These are phyloP conservation scores for Claviceps sp. DNA, from an alignment of 2,329 filamentous ascomycete genomes.

Conservation along the genomic window DNA sequence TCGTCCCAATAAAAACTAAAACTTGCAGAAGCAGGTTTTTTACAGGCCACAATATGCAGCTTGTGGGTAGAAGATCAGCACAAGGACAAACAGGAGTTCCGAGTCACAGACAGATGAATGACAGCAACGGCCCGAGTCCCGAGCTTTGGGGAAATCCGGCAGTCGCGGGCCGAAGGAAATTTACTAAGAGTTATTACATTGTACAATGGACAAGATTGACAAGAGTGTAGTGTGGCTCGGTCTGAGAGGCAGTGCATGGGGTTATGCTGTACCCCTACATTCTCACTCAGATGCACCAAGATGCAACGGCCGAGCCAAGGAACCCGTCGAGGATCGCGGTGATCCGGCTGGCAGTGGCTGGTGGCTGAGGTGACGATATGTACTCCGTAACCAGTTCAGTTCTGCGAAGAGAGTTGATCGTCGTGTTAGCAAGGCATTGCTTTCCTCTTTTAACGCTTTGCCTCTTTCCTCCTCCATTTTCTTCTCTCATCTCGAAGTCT, in stretches of 20 bases:
- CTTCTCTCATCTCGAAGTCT: too few species aligned
- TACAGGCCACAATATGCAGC: background rate
- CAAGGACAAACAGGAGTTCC: background rate
- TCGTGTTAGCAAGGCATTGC: too few species aligned
- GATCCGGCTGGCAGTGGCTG: background rate
- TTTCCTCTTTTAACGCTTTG: too few species aligned
- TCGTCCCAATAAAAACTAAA: background rate
- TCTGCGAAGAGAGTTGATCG: background rate
- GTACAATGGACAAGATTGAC: background rate
- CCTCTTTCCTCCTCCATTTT: background rate
- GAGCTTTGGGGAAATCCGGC: background rate
- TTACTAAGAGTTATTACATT: background rate
- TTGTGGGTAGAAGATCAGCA: background rate
- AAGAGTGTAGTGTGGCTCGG: background rate
- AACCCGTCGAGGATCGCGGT: background rate
- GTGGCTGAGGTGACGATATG: background rate
- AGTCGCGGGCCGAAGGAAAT: background rate
- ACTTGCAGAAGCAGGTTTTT: background rate
- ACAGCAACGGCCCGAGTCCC: background rate
- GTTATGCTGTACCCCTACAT: background rate
- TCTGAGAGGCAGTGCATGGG: too few species aligned
- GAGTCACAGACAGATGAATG: background rate
- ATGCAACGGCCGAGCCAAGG: background rate
- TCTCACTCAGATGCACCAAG: too few species aligned
- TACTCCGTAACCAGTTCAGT: too few species aligned